A percentile compares a stretch with the other conserved stretches of the same genome.
Evolutionary conservation across 2,329 filamentous ascomycete species (phyloP).

Genomic region (Pseudogymnoascus sp.): DNA sequence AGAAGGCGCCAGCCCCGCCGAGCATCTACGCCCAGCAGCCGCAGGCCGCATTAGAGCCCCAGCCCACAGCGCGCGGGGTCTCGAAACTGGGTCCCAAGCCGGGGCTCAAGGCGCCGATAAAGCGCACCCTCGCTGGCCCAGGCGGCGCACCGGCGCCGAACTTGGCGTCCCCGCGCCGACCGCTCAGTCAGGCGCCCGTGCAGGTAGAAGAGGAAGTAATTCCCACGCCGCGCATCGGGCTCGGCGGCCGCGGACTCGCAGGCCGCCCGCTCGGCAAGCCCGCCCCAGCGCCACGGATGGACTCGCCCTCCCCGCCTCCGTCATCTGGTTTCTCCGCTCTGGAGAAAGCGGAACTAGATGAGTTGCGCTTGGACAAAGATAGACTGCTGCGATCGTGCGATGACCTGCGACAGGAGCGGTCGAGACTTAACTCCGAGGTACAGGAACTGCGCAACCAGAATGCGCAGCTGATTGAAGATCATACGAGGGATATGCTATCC

Average conservation of each 20-base stretch:
- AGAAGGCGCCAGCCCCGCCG: constrained; percentile 35
- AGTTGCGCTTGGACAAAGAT: constrained; percentile 78
- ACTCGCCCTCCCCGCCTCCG: constrained; percentile 42
- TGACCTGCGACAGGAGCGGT: constrained; percentile 73
- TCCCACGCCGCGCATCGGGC: constrained; percentile 38
- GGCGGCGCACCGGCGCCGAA: constrained; percentile 31
- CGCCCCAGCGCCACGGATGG: constrained; percentile 41
- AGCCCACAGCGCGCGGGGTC: constrained; percentile 47
- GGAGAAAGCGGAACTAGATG: constrained; percentile 90
- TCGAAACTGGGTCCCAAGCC: constrained; percentile 48
- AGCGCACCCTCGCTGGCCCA: constrained; percentile 44
- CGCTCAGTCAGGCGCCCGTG: constrained; percentile 41
- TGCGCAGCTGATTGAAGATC: constrained; percentile 91
- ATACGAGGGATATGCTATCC: constrained; percentile 87
- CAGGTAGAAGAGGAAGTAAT: constrained; percentile 49
- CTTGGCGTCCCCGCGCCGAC: constrained; percentile 41
- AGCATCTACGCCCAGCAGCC: constrained; percentile 39
- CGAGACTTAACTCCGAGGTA: constrained; percentile 76
- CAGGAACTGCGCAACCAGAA: constrained; percentile 96
- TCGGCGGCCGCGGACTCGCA: constrained; percentile 62
- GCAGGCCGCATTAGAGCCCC: constrained; percentile 44
- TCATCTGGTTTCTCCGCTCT: constrained; percentile 64
- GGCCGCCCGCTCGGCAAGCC: constrained; percentile 80
- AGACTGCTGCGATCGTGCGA: constrained; percentile 67
- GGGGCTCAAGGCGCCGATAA: constrained; percentile 54